phyloP scores from a whole-genome alignment of 2,329 filamentous ascomycete species.

The Remersonia thermophila region DNA sequence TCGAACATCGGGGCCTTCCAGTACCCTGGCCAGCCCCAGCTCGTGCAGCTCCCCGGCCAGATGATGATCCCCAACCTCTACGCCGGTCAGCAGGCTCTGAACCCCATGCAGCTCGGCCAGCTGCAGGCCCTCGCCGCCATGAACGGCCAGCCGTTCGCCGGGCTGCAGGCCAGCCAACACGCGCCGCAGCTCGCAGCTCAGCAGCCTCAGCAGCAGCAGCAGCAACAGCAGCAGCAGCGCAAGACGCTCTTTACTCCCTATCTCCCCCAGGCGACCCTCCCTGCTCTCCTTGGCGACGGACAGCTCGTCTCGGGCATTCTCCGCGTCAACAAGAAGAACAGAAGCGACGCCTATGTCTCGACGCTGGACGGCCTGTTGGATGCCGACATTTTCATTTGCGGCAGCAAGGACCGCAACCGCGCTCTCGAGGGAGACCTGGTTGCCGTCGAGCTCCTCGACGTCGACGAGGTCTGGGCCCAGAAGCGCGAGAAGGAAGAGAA shows the following conservation, averaged over 20 bases:
- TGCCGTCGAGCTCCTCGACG: conserved; percentile 88
- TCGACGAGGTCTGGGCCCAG: conserved; percentile 96
- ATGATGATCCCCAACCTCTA: conserved; percentile 82
- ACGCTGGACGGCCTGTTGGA: conserved; percentile 78
- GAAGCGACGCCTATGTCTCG: conserved; percentile 94
- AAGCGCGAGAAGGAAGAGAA: conserved; percentile 99
- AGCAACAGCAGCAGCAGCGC: conserved; percentile 64
- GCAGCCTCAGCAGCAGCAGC: conserved; percentile 51
- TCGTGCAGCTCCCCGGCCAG: conserved; percentile 76
- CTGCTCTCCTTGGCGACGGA: conserved; percentile 78
- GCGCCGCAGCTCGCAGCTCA: conserved; percentile 52
- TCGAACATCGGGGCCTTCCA: conserved; percentile 77
- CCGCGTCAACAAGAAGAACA: conserved; percentile 98
- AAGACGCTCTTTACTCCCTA: conserved; percentile 99
- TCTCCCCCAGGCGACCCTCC: conserved; percentile 84
- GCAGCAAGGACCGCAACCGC: conserved; percentile 96
- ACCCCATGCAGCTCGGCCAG: conserved; percentile 77
- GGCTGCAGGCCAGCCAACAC: conserved; percentile 59
- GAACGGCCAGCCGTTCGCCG: conserved; percentile 61
- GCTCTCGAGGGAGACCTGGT: conserved; percentile 93
- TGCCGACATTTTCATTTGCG: conserved; percentile 98
- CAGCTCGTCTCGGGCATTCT: conserved; percentile 94
- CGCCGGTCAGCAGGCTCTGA: conserved; percentile 71
- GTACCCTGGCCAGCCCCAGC: conserved; percentile 74
- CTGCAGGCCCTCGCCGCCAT: conserved; percentile 82